These are phyloP conservation scores for Colletotrichum gloeosporioides DNA, from an alignment of 2,329 filamentous ascomycete species.

Conservation along the genomic window DNA sequence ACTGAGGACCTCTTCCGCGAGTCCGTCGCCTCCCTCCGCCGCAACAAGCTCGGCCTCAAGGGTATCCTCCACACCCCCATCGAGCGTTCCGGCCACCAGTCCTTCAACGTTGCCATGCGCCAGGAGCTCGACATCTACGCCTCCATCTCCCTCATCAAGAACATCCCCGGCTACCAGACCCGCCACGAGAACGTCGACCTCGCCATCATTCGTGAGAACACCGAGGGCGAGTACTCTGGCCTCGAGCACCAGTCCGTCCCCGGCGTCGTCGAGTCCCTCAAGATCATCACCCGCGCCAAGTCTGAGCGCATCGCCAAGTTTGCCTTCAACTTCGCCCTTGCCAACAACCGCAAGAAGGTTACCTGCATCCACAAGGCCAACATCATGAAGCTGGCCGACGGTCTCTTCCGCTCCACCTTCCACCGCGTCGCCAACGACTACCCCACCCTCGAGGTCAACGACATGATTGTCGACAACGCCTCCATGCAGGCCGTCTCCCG, in stretches of 20 bases:
- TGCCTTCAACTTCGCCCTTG: slow-evolving; percentile 95
- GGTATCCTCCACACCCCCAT: slow-evolving; percentile 98
- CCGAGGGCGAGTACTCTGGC: slow-evolving; percentile 98
- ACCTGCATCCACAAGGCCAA: slow-evolving; percentile 99
- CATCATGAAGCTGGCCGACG: slow-evolving; percentile 99
- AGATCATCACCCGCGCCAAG: slow-evolving; percentile 99
- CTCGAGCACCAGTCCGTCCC: slow-evolving; percentile 97
- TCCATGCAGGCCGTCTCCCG: slow-evolving; percentile 98
- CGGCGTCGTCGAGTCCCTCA: slow-evolving; percentile 97
- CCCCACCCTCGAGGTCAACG: slow-evolving; percentile 92
- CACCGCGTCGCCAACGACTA: slow-evolving; percentile 93
- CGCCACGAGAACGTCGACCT: slow-evolving; percentile 97
- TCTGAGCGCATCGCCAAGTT: slow-evolving; percentile 99
- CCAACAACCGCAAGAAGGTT: slow-evolving; percentile 99
- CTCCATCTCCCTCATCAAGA: slow-evolving; percentile 97
- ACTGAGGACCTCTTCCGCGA: slow-evolving; percentile 96
- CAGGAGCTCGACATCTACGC: slow-evolving; percentile 99
- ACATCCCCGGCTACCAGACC: slow-evolving; percentile 98
- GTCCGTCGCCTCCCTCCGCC: slow-evolving; percentile 91
- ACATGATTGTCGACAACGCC: slow-evolving; percentile 99
- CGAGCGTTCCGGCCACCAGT: slow-evolving; percentile 95
- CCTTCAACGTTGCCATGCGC: slow-evolving; percentile 98
- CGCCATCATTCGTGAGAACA: slow-evolving; percentile 99
- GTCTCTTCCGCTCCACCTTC: slow-evolving; percentile 98
- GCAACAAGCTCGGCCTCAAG: slow-evolving; percentile 99